A percentile compares a stretch with the other conserved stretches of the same genome.
Evolutionary conservation across 768 basidiomycete genomes (phyloP).

Genomic region (Boletellus ananas): DNA sequence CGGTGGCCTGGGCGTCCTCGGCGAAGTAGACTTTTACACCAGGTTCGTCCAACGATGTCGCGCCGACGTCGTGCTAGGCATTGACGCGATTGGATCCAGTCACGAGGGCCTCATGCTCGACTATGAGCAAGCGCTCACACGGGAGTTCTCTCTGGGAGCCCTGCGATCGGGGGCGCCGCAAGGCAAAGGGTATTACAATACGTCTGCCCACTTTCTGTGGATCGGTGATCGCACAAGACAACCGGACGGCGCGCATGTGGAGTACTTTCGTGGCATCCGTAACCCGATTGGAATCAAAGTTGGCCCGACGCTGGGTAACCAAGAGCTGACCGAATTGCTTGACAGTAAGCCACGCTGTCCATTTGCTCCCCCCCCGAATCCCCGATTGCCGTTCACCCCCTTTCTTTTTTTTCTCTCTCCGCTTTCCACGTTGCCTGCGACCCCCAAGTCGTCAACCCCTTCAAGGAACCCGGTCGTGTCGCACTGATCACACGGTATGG

Average conservation of each 20-base stretch:
- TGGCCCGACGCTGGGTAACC: slow-evolving; percentile 78
- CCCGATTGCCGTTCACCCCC: background rate
- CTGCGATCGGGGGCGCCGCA: slow-evolving; percentile 12
- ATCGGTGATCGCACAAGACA: slow-evolving; percentile 95
- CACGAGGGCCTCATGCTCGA: slow-evolving; percentile 92
- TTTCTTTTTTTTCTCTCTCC: too few relatives aligned
- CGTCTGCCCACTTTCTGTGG: slow-evolving; percentile 94
- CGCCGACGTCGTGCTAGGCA: background rate
- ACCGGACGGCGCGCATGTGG: slow-evolving; percentile 89
- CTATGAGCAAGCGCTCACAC: slow-evolving; percentile 90
- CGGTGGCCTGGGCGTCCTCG: slow-evolving; percentile 65
- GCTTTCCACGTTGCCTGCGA: background rate
- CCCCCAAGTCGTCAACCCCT: slow-evolving; percentile 78
- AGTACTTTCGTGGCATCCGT: slow-evolving; percentile 88
- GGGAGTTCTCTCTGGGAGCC: slow-evolving; percentile 48
- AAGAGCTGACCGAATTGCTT: slow-evolving; percentile 73
- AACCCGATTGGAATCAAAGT: slow-evolving; percentile 97
- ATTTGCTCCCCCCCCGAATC: background rate
- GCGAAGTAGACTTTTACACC: slow-evolving; percentile 92
- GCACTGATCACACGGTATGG: slow-evolving; percentile 94
- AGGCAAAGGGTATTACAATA: slow-evolving; percentile 69
- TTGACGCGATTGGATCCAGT: slow-evolving; percentile 35
- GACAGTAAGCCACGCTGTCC: slow-evolving; percentile 50
- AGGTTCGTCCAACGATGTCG: slow-evolving; percentile 46
- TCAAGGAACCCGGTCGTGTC: slow-evolving; percentile 76